Base-by-base conservation (phyloP, 2,329 filamentous ascomycete genomes). In the Claviceps fusiformis region DNA sequence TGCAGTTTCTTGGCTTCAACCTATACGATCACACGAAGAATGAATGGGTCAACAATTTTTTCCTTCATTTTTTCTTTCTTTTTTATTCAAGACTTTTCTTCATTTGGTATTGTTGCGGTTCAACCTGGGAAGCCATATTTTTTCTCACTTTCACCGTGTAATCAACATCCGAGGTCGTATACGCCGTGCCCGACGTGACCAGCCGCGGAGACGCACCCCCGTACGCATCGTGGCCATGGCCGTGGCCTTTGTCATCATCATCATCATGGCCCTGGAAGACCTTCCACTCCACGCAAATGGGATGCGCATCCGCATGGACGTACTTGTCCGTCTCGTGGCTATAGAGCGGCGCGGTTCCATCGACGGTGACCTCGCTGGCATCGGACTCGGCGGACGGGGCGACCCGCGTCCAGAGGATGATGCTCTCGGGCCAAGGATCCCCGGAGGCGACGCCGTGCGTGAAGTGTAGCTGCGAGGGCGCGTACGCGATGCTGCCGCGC, bases 151-250 rank as follows among this genome's bases (percentile, higher is more conserved):
- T 88, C 57, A 89, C 72, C 0, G 86, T 89, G 64, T 83, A 90
- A 64, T 90, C 86, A 50, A 89, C 80, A 64, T 89, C 86, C 1
- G 80, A 85, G 41, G 78, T 86, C 0, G 86, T 89, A 63, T 82
- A 87, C 1, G 77, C 83, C 41, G 70, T 77, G 5, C 86, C 86
- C 1, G 71, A 71, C 52, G 77, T 73, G 2, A 80, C 78, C 8
- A 79, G 69, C 2, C 71, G 62, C 11, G 68, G 67, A 5, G 45
- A 6, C 24, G 31, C 3, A 37, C 78, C 71, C 2, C 57, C 54
- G 1, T 62, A 57, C n/a, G 67, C 31, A 31, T n/a, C 29, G 15
- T 35, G 27, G 17, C 8, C 19, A 19, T 19, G 19, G 19, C 19
- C 19, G 19, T 19, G 19, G 19, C 19, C 19, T 19, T 19, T 19